A percentile compares a stretch with the other conserved stretches of the same genome.
These are phyloP conservation scores for Letharia columbiana DNA, from an alignment of 495 filamentous ascomycete genomes.

Conservation along the genomic window DNA sequence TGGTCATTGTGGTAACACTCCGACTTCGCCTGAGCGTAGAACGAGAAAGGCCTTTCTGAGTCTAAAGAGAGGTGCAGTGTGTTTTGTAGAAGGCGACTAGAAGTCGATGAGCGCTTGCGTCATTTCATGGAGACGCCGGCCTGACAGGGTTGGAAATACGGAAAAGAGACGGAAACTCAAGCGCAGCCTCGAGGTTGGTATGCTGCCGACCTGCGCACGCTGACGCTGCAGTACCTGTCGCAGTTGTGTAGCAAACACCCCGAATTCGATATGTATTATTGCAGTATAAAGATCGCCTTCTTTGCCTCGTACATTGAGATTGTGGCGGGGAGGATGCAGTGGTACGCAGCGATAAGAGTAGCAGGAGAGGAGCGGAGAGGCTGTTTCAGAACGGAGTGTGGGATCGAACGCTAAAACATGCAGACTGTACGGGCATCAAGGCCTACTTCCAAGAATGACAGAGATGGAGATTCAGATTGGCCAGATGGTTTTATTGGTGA, in stretches of 20 bases:
- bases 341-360: constrained; percentile 15
- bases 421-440: not conserved
- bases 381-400: constrained; percentile 10
- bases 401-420: constrained; percentile 10
- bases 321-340: constrained; percentile 3
- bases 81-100: constrained; percentile 24
- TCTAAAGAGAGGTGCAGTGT: constrained; percentile 30
- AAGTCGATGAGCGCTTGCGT: constrained; percentile 11
- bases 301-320: constrained; percentile 3
- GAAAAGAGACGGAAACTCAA: not conserved
- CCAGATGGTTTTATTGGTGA: not conserved
- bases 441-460: not conserved
- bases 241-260: not conserved
- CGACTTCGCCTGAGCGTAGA: constrained; percentile 1
- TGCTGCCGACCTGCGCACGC: not conserved
- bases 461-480: not conserved
- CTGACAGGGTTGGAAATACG: not conserved
- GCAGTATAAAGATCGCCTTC: not conserved
- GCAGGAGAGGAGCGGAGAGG: constrained; percentile 3
- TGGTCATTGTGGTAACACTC: constrained; percentile 34
- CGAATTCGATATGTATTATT: not conserved
- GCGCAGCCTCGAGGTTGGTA: constrained; percentile 10
- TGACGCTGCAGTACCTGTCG: not conserved
- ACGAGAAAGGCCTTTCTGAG: constrained; percentile 15
- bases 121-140: constrained; percentile 8